These are phyloP conservation scores for Penicillium glabrum DNA, from an alignment of 2,329 filamentous ascomycete species.

Conservation along the genomic window DNA sequence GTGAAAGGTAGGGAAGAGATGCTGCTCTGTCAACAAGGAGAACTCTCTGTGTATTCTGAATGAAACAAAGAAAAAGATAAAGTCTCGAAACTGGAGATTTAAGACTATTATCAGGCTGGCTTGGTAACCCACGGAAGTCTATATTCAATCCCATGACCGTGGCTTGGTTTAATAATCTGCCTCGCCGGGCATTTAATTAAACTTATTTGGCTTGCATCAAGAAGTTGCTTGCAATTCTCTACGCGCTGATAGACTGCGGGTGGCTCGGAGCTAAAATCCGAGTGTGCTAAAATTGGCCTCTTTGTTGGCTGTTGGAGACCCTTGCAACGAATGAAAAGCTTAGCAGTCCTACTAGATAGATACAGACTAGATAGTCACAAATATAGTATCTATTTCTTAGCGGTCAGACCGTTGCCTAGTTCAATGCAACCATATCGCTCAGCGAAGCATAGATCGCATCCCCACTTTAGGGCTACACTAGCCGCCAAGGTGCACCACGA, in stretches of 20 bases:
- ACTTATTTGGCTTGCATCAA: not conserved
- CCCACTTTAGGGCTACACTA: constrained; percentile 7
- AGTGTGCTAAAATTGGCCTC: constrained; percentile 11
- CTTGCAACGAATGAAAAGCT: constrained; percentile 4
- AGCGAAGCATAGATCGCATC: not conserved
- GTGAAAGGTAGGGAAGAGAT: not conserved
- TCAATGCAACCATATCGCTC: constrained; percentile 5
- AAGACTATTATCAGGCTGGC: not conserved
- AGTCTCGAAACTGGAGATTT: not conserved
- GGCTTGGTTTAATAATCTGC: not conserved
- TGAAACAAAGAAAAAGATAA: not conserved
- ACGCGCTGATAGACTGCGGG: not conserved
- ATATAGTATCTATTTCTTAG: not conserved
- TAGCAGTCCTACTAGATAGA: not conserved
- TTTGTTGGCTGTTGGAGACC: constrained; percentile 14
- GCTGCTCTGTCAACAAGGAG: not conserved
- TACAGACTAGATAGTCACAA: not conserved
- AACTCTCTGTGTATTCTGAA: not conserved
- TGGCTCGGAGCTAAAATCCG: not conserved
- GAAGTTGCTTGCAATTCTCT: not conserved
- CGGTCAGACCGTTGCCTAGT: not conserved
- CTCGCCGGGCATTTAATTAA: not conserved
- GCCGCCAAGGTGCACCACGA: constrained; percentile 6
- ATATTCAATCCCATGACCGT: not conserved
- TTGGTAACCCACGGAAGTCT: not conserved